Conservation (phyloP, 768 basidiomycete species). For the Collybia nuda region DNA sequence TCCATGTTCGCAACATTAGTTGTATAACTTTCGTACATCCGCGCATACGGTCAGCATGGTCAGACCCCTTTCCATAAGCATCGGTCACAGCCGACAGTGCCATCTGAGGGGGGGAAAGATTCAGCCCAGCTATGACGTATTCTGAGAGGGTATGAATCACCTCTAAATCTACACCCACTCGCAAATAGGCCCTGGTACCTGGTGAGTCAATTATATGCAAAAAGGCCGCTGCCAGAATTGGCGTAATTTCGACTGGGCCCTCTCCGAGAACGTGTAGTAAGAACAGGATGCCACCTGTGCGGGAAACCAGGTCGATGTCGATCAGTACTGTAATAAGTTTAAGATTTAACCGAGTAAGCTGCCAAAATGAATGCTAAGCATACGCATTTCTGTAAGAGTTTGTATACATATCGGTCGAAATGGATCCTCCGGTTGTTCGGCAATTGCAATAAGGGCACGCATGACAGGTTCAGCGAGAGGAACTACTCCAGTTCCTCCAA, state of each 20-base stretch:
- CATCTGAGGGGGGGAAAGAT: conserved; percentile 45
- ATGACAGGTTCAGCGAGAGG: conserved; percentile 76
- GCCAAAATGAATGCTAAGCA: conserved; percentile 23
- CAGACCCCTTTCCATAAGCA: conserved; percentile 81
- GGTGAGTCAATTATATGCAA: conserved; percentile 86
- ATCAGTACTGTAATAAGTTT: conserved; percentile 62
- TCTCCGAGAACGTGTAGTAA: conserved; percentile 88
- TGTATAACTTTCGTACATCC: conserved; percentile 77
- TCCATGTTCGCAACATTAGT: conserved; percentile 88
- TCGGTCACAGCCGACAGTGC: conserved; percentile 90
- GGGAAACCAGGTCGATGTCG: conserved; percentile 79
- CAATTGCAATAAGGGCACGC: conserved; percentile 88
- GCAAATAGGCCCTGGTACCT: conserved; percentile 71
- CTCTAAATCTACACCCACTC: conserved; percentile 87
- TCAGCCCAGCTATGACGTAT: neutral
- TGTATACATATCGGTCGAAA: conserved; percentile 81
- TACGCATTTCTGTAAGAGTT: conserved; percentile 88
- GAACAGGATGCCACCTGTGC: conserved; percentile 83
- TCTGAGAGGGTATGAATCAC: conserved; percentile 37
- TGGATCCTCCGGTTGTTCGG: conserved; percentile 90
- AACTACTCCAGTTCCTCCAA: conserved; percentile 43
- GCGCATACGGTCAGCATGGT: conserved; percentile 78
- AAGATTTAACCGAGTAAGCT: neutral
- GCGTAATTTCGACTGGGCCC: conserved; percentile 80
- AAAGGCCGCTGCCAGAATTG: conserved; percentile 77